Conservation (phyloP, 306 rosid species). For the Sesbania bispinosa region DNA sequence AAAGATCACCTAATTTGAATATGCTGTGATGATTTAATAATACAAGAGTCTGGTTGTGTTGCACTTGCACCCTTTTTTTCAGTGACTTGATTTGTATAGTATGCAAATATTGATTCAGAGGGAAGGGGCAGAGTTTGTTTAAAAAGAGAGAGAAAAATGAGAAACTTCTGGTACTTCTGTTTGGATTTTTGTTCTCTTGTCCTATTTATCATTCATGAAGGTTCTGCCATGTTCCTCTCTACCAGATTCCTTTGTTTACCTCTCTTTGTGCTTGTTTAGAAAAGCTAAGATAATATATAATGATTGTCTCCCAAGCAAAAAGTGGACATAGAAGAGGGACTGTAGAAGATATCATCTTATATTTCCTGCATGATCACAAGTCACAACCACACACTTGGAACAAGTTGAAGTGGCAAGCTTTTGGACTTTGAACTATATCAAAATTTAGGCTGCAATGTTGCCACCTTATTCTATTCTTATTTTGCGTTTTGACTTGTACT, state of each 20-base stretch:
- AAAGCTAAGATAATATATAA: not conserved
- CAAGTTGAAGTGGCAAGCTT: not conserved
- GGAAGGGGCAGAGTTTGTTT: conserved; percentile 23
- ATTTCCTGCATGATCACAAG: not conserved
- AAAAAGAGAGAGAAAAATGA: conserved; percentile 5
- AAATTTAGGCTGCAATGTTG: conserved; percentile 2
- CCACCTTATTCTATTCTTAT: conserved; percentile 8
- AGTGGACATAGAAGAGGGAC: not conserved
- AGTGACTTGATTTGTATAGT: not conserved
- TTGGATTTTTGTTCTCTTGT: conserved; percentile 20
- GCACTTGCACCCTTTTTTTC: not conserved
- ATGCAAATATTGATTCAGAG: not conserved
- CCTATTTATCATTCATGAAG: conserved; percentile 23
- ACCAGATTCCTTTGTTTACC: not conserved
- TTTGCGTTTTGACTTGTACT: not conserved
- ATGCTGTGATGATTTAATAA: not conserved
- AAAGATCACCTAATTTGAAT: not conserved
- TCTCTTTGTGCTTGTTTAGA: not conserved
- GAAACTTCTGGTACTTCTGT: conserved; percentile 46
- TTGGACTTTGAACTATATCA: not conserved
- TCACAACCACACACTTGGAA: conserved; percentile 33
- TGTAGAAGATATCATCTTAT: conserved; percentile 11
- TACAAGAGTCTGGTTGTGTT: not conserved
- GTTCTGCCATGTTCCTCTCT: conserved; percentile 21
- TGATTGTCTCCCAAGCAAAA: not conserved